Base-by-base conservation (phyloP, 2,329 filamentous ascomycete genomes). In the Aspergillus chevalieri region DNA sequence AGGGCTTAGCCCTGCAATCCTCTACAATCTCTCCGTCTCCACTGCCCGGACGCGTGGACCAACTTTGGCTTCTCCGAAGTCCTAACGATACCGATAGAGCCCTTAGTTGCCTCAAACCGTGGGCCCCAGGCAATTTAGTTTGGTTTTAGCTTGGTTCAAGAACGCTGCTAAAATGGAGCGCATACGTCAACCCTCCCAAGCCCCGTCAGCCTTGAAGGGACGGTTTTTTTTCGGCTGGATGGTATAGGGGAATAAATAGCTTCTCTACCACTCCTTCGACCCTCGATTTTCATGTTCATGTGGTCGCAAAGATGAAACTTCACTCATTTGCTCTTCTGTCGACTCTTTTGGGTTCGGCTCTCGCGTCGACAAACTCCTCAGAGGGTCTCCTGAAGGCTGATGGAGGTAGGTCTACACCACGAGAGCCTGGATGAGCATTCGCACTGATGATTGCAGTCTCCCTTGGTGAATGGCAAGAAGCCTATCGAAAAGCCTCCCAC, bases 401-500 rank as follows among this genome's bases (percentile, higher is more conserved):
- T 14, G 15, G 19, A 24, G 19, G 39, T 42, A 22, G 12, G 36
- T 39, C 4, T 12, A 30, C 10, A 9, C 26, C 26, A 30, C 10
- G 26, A 5, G 26, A 30, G 4, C 26, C 10, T 30, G 10, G 3
- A 30, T 30, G 26, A 30, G 12, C 10, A 10, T 4, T 28, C 26
- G 10, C 21, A 28, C 26, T 30, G 26, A 30, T 9, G 4, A 30
- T 12, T 39, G 19, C 6, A 39, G 39, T 24, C 3, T 24, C 19
- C 39, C 47, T 59, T 26, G 48, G 47, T 14, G 48, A 51, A 14
- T 57, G 52, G 56, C 42, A 54, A 36, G 33, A 39, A 4, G 54
- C 54, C 9, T 57, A 57, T 43, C 47, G 54, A 39, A 58, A 53
- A 36, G 55, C 55, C 21, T 49, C 55, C 36, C 24, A 39, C 34